Evolutionary conservation across 129 eudicot genomes (phyloP), one percentile per base, ranked within the genome.

Genomic region (Centrapalus pauciflorus): DNA sequence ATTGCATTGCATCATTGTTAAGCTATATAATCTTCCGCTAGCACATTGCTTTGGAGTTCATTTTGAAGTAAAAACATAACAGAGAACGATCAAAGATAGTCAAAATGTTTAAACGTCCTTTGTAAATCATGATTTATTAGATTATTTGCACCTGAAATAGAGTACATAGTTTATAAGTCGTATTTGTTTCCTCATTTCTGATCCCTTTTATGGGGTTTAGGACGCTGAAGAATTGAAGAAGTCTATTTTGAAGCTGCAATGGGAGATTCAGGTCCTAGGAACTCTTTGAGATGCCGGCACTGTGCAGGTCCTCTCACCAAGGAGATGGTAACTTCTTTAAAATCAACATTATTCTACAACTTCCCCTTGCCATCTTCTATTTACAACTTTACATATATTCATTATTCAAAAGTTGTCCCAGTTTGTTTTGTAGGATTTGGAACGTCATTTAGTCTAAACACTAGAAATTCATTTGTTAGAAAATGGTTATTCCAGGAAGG

Each of bases 221-320:
- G 16, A 13, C 40, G 16, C 26, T 56, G 23, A 55, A 32, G 55
- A 43, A 45, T 4, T 33, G 79, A 55, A 46, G 50, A 66, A 43
- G 12, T 55, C 7, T 32, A 66, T 32, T 40, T 38, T 52, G 48
- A 21, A 57, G 64, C 59, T 34, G 67, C 35, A 34, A 85, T 82
- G 92, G 85, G 55, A 45, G 79, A 76, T 69, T 64, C 69, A 9
- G 80, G 76, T 57, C 79, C 74, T 76, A 66, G 25, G 28, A 56
- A 37, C 19, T 38, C 65, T 40, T 67, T 80, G 62, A 79, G 85
- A 64, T 90, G 97, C 55, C 83, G 87, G 27, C 89, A 90, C 70
- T 90, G 97, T 69, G 95, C 95, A 28, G 97, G 95, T 28, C 97
- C 97, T 68, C 89, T 90, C 20, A 67, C 97, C 52, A 87, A 82